A percentile compares a stretch with the other conserved stretches of the same genome.
phyloP scores from a whole-genome alignment of 208 protist species.

The Angomonas deanei region DNA sequence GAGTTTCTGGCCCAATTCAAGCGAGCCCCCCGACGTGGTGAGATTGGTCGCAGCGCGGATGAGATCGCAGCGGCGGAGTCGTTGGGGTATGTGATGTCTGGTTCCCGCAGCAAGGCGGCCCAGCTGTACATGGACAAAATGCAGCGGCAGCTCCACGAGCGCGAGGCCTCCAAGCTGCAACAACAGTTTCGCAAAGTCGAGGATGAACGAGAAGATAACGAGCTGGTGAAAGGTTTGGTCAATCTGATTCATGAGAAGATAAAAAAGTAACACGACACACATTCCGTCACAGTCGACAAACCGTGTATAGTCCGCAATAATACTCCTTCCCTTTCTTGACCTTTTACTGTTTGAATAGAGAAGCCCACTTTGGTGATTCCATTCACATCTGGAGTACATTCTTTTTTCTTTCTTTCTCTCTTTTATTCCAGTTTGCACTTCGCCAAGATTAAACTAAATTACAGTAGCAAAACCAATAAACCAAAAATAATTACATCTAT shows the following conservation, averaged over 20 bases:
- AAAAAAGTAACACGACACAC: neutral
- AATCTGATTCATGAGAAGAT: slow-evolving; percentile 35
- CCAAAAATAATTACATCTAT: neutral
- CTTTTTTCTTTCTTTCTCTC: neutral
- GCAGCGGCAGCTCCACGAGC: slow-evolving; percentile 87
- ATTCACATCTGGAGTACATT: neutral
- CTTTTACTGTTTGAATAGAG: too few relatives aligned
- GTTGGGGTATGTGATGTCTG: slow-evolving; percentile 89
- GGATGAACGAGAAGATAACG: slow-evolving; percentile 72
- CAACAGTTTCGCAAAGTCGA: slow-evolving; percentile 86
- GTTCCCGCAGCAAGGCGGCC: slow-evolving; percentile 75
- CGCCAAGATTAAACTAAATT: too few relatives aligned
- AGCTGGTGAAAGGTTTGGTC: slow-evolving; percentile 50
- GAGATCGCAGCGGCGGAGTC: slow-evolving; percentile 71
- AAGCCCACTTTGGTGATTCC: too few relatives aligned
- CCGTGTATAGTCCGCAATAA: too few relatives aligned
- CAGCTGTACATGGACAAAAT: slow-evolving; percentile 83
- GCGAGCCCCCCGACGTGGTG: slow-evolving; percentile 75
- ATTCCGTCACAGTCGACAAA: neutral
- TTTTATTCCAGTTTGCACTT: neutral
- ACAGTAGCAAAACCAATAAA: too few relatives aligned
- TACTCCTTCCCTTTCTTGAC: too few relatives aligned
- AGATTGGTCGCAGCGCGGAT: slow-evolving; percentile 79
- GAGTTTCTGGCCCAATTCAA: slow-evolving; percentile 87
- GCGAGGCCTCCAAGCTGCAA: slow-evolving; percentile 80